Conservation (phyloP, 1,139 yeast genomes). For the Wickerhamiella pararugosa region DNA sequence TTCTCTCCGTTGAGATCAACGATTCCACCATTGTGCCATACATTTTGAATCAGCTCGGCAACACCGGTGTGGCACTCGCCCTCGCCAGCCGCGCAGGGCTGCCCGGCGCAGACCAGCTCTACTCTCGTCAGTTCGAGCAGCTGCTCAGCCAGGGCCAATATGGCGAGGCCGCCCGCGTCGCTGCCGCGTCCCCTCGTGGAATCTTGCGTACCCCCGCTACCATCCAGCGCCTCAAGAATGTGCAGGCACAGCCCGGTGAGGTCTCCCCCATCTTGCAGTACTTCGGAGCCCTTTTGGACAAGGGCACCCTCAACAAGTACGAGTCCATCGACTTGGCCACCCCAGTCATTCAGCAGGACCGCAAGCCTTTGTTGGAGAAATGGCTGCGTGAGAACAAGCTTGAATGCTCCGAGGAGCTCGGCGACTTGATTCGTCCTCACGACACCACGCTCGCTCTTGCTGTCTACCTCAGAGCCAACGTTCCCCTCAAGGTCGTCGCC, state of each 20-base stretch:
- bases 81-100: constrained; percentile 92
- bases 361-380: constrained; percentile 85
- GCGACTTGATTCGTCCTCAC: constrained; percentile 84
- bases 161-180: constrained; percentile 86
- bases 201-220: constrained; percentile 84
- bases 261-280: constrained; percentile 90
- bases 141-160: constrained; percentile 77
- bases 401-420: constrained; percentile 88
- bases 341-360: constrained; percentile 92
- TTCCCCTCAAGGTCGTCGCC: constrained; percentile 80
- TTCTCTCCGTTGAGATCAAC: constrained; percentile 79
- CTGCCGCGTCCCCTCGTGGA: constrained; percentile 82
- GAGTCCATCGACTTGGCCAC: constrained; percentile 92
- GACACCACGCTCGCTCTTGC: constrained; percentile 81
- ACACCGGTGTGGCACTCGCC: constrained; percentile 73
- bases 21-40: constrained; percentile 80
- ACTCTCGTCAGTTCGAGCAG: constrained; percentile 81
- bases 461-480: constrained; percentile 73
- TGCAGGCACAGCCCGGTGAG: constrained; percentile 93
- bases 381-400: constrained; percentile 94
- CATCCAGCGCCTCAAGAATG: constrained; percentile 76
- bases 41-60: constrained; percentile 71
- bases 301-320: constrained; percentile 82
- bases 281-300: constrained; percentile 80
- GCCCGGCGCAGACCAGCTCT: constrained; percentile 91